Conservation (phyloP, 169 alveolate genomes). For the Cryptosporidium bovis region DNA sequence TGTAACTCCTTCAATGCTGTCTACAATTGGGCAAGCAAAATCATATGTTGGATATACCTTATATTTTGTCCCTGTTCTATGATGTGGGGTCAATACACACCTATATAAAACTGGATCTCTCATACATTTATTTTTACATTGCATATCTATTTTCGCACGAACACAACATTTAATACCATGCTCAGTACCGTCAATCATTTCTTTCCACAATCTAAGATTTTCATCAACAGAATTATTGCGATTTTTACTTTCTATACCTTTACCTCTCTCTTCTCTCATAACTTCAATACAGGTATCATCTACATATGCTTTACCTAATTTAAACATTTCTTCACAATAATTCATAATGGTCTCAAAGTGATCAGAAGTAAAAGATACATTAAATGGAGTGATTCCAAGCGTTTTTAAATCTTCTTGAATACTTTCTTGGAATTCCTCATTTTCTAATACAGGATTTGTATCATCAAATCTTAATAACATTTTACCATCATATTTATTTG, state of each 20-base stretch:
- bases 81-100: conserved; percentile 92
- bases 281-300: conserved; percentile 96
- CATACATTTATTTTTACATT: conserved; percentile 93
- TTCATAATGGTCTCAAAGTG: conserved; percentile 91
- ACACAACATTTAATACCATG: conserved; percentile 93
- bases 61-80: conserved; percentile 92
- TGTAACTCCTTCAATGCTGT: conserved; percentile 97
- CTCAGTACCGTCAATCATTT: conserved; percentile 89
- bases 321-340: conserved; percentile 88
- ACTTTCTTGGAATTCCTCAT: conserved; percentile 93
- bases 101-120: conserved; percentile 99
- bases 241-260: conserved; percentile 91
- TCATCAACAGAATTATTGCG: conserved; percentile 90
- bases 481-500: conserved; percentile 94
- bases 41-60: conserved; percentile 99
- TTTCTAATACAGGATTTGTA: conserved; percentile 97
- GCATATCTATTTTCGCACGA: conserved; percentile 97
- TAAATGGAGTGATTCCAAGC: conserved; percentile 90
- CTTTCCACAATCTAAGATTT: conserved; percentile 90
- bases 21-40: conserved; percentile 99
- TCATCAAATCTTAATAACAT: conserved; percentile 97
- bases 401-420: conserved; percentile 91
- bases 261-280: conserved; percentile 96
- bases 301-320: conserved; percentile 93
- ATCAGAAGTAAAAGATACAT: conserved; percentile 94